Evolutionary conservation across 768 basidiomycete genomes (phyloP).

Genomic region (Grammothele lineata): DNA sequence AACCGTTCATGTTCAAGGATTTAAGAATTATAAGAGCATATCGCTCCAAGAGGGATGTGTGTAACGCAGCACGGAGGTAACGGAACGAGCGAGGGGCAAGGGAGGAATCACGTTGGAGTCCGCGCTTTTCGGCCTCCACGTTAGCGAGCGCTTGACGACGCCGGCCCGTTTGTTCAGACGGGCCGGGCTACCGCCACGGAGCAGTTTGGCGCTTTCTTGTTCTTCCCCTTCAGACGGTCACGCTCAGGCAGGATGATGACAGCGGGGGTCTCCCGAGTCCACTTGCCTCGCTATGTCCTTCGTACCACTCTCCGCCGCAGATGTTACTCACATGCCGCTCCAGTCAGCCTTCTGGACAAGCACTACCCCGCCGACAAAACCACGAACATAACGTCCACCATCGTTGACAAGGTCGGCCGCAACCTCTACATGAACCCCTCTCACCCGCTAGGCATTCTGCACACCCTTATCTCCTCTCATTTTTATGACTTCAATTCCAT

Average conservation of each 20-base stretch:
- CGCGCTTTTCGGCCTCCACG: too few species aligned
- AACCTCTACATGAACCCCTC: constrained; percentile 69
- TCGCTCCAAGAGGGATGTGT: too few species aligned
- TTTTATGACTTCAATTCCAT: constrained; percentile 71
- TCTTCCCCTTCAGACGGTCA: too few species aligned
- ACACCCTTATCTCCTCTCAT: constrained; percentile 78
- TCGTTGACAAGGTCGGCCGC: constrained; percentile 74
- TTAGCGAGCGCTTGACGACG: too few species aligned
- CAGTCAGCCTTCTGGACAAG: constrained; percentile 32
- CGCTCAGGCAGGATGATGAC: constrained; percentile 2
- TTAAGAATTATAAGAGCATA: too few species aligned
- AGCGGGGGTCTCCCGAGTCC: background rate
- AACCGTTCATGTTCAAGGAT: too few species aligned
- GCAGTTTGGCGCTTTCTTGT: too few species aligned
- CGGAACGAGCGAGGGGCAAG: too few species aligned
- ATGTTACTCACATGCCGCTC: constrained; percentile 9
- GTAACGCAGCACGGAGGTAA: too few species aligned
- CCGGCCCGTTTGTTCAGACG: too few species aligned
- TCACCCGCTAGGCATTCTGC: constrained; percentile 87
- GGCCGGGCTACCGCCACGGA: too few species aligned
- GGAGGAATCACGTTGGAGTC: too few species aligned
- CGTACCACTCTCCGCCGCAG: constrained; percentile 1
- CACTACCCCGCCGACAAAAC: constrained; percentile 70
- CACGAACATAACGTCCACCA: constrained; percentile 84
- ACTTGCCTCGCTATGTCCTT: constrained; percentile 1